Conservation (phyloP, 2,329 filamentous ascomycete genomes). For the Penicillium olsonii region DNA sequence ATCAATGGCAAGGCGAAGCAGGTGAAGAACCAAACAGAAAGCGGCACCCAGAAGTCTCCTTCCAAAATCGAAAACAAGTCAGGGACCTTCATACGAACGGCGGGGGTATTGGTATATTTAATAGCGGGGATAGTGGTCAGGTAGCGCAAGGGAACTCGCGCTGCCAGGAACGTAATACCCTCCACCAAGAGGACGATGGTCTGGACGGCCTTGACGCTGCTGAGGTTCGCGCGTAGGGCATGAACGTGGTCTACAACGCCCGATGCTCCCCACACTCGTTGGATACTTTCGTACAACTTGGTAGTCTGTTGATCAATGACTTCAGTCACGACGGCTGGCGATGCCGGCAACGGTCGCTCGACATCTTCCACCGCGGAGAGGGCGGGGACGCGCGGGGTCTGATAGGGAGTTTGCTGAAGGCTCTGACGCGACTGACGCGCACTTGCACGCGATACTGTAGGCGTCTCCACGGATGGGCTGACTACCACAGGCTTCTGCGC, state of each 20-base stretch:
- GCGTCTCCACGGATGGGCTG: constrained; percentile 1
- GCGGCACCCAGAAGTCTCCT: constrained; percentile 78
- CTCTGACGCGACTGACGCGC: not conserved
- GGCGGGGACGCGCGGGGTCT: not conserved
- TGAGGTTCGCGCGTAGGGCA: constrained; percentile 67
- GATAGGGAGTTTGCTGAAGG: not conserved
- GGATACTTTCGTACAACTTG: constrained; percentile 36
- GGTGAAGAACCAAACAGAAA: constrained; percentile 74
- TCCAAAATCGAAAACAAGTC: constrained; percentile 80
- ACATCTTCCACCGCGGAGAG: constrained; percentile 1
- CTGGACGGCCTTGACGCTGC: constrained; percentile 69
- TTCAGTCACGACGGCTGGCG: constrained; percentile 57
- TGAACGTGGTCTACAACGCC: constrained; percentile 53
- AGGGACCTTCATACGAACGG: constrained; percentile 68
- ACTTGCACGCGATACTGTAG: not conserved
- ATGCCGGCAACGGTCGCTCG: constrained; percentile 34
- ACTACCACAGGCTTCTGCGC: not conserved
- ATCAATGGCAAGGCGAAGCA: constrained; percentile 69
- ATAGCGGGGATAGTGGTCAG: constrained; percentile 72
- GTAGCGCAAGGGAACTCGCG: constrained; percentile 71
- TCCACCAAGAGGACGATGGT: constrained; percentile 69
- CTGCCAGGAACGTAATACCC: constrained; percentile 66
- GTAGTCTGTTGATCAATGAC: constrained; percentile 69
- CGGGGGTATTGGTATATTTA: constrained; percentile 55
- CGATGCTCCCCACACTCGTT: constrained; percentile 36